Conservation (phyloP, 352 stramenopile genomes). For the Pythium dissotocum region DNA sequence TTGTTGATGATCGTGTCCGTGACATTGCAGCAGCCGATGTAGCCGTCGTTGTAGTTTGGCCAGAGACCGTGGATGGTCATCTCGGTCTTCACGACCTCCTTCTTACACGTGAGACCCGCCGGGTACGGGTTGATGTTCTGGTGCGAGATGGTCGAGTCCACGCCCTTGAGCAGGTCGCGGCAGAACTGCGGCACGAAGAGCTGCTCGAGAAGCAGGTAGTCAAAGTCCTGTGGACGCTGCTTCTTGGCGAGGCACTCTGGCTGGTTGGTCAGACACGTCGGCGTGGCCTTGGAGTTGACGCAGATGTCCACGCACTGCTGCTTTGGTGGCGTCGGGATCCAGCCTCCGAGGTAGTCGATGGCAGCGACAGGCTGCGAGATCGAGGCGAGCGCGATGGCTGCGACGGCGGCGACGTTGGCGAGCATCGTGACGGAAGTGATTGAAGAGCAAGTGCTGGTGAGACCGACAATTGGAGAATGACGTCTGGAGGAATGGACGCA, state of each 20-base stretch:
- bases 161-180: constrained; percentile 64
- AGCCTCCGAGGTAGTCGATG: constrained; percentile 62
- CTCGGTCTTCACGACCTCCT: constrained; percentile 42
- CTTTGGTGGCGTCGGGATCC: constrained; percentile 40
- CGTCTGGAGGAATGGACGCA: no score
- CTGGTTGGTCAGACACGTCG: constrained; percentile 56
- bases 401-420: no score
- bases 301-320: constrained; percentile 43
- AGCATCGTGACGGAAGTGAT: no score
- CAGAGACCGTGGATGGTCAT: constrained; percentile 77
- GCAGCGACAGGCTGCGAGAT: constrained; percentile 23
- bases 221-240: constrained; percentile 63
- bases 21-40: constrained; percentile 70
- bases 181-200: constrained; percentile 83
- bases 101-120: constrained; percentile 47
- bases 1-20: constrained; percentile 55
- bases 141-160: constrained; percentile 79
- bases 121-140: constrained; percentile 66
- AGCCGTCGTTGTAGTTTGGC: constrained; percentile 78
- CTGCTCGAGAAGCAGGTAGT: constrained; percentile 79
- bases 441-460: no score
- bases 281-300: constrained; percentile 38
- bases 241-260: constrained; percentile 58
- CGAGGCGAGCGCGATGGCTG: not conserved
- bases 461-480: no score